Percentiles rank a stretch among this genome's conserved stretches.
These are phyloP conservation scores for Hypsizygus marmoreus DNA, from an alignment of 768 basidiomycete genomes.

Conservation along the genomic window DNA sequence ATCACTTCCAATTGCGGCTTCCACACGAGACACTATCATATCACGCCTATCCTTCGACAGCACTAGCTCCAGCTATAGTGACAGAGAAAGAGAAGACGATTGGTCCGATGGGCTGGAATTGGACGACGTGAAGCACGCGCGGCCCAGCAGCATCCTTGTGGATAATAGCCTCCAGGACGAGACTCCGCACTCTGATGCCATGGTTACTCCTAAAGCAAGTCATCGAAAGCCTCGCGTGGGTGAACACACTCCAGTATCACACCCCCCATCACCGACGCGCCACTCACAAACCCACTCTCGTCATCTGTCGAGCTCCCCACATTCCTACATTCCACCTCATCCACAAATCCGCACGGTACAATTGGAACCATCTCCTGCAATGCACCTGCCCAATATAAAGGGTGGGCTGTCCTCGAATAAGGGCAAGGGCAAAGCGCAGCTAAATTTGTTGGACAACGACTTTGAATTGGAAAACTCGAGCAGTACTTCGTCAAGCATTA, in stretches of 20 bases:
- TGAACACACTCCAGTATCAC: background rate
- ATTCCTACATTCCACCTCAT: constrained; percentile 30
- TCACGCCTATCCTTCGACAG: constrained; percentile 58
- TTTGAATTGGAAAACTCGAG: constrained; percentile 13
- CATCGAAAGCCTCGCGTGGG: constrained; percentile 3
- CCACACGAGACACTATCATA: constrained; percentile 57
- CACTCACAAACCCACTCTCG: constrained; percentile 23
- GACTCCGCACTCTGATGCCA: background rate
- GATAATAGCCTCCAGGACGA: background rate
- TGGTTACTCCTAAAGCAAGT: constrained; percentile 18
- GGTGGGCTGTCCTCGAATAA: background rate
- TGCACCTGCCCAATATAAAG: constrained; percentile 43
- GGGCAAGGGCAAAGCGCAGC: background rate
- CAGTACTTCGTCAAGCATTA: background rate
- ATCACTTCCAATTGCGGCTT: constrained; percentile 50
- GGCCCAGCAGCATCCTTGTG: constrained; percentile 1
- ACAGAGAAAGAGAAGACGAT: constrained; percentile 35
- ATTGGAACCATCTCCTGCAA: constrained; percentile 53
- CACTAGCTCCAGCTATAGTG: constrained; percentile 44
- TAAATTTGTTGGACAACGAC: constrained; percentile 9
- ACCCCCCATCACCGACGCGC: constrained; percentile 1
- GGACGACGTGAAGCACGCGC: constrained; percentile 35
- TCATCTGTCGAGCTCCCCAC: constrained; percentile 36
- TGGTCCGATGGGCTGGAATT: constrained; percentile 43
- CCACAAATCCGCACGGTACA: constrained; percentile 48